Percentiles rank a stretch among this genome's conserved stretches.
phyloP scores from a whole-genome alignment of 257 asterid species.

The Ligustrum vulgare region DNA sequence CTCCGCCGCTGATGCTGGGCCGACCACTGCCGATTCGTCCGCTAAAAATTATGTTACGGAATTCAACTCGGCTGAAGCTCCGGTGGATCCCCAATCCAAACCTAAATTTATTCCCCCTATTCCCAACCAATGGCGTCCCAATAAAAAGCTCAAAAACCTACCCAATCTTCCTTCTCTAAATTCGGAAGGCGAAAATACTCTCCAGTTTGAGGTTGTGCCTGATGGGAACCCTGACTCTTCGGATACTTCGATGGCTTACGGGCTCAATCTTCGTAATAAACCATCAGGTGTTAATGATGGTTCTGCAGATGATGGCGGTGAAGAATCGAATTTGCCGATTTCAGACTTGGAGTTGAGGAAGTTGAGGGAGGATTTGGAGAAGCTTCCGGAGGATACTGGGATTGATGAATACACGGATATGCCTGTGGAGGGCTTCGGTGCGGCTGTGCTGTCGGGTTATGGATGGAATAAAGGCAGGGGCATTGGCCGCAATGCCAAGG shows the following conservation, averaged over 20 bases:
- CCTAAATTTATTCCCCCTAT: constrained; percentile 51
- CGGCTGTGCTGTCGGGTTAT: constrained; percentile 67
- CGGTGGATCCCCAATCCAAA: constrained; percentile 28
- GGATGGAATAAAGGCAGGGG: constrained; percentile 89
- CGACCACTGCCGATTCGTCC: constrained; percentile 16
- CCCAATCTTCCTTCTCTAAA: constrained; percentile 43
- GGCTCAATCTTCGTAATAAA: constrained; percentile 61
- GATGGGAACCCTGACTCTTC: constrained; percentile 38
- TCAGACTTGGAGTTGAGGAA: constrained; percentile 51
- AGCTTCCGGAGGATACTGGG: constrained; percentile 57
- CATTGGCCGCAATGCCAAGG: constrained; percentile 67
- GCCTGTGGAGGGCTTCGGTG: constrained; percentile 76
- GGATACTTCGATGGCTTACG: constrained; percentile 46
- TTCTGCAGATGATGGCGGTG: constrained; percentile 8
- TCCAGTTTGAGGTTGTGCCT: constrained; percentile 62
- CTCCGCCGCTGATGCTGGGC: constrained; percentile 19
- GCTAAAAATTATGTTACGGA: constrained; percentile 49
- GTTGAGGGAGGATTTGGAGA: constrained; percentile 57
- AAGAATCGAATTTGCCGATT: constrained; percentile 1
- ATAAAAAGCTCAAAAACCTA: constrained; percentile 61
- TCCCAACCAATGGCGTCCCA: constrained; percentile 64
- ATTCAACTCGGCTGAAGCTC: constrained; percentile 54
- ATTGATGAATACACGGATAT: constrained; percentile 60
- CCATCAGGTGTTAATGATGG: constrained; percentile 14
- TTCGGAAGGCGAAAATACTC: constrained; percentile 33